Conservation (phyloP, 2,329 filamentous ascomycete species). For the Xylaria digitata region DNA sequence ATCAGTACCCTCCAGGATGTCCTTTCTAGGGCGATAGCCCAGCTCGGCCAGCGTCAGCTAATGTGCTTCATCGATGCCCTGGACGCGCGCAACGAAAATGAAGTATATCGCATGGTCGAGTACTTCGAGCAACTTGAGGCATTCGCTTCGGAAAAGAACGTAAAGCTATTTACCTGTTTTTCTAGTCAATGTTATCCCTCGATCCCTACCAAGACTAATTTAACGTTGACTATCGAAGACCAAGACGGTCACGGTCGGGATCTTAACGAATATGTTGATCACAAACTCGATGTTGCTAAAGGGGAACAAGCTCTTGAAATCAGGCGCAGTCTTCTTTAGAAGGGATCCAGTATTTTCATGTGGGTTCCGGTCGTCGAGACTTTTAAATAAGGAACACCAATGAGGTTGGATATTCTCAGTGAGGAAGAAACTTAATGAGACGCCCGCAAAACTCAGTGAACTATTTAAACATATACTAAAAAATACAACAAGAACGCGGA, state of each 20-base stretch:
- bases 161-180: background rate
- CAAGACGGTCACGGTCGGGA: constrained; percentile 12
- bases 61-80: constrained; percentile 52
- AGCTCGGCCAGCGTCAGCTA: constrained; percentile 20
- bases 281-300: background rate
- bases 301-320: background rate
- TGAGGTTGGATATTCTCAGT: constrained; percentile 7
- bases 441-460: constrained; percentile 7
- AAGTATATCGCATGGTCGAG: constrained; percentile 56
- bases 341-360: too few species aligned
- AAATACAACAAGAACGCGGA: background rate
- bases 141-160: constrained; percentile 29
- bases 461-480: constrained; percentile 27
- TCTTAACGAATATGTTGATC: constrained; percentile 7
- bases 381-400: constrained; percentile 27
- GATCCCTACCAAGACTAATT: constrained; percentile 47
- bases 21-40: background rate
- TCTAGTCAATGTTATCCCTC: constrained; percentile 39
- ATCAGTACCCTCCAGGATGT: background rate
- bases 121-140: constrained; percentile 56
- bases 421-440: background rate
- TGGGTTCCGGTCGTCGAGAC: too few species aligned
- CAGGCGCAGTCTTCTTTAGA: background rate
- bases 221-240: constrained; percentile 12
- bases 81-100: constrained; percentile 59